Percentiles rank a stretch among this genome's conserved stretches.
phyloP scores from a whole-genome alignment of 148 eudicot genomes.

The Chenopodium quinoa region DNA sequence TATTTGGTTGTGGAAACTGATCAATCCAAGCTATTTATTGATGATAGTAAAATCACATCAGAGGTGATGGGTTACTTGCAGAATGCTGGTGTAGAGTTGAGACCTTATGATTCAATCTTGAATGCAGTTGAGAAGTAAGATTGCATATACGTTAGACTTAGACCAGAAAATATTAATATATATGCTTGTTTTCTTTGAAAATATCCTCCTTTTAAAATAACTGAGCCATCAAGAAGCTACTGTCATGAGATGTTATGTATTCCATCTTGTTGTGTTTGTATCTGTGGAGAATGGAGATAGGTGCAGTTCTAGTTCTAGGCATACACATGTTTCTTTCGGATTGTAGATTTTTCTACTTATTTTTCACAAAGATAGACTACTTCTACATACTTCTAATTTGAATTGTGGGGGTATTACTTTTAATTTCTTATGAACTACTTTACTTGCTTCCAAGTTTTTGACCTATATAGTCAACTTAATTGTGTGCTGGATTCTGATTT shows the following conservation, averaged over 20 bases:
- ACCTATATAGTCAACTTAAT: not conserved
- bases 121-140: constrained; percentile 71
- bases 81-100: constrained; percentile 65
- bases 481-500: not conserved
- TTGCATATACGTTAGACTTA: constrained; percentile 3
- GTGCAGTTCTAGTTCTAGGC: not conserved
- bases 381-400: not conserved
- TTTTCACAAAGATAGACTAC: not conserved
- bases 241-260: constrained; percentile 3
- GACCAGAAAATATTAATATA: not conserved
- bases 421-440: not conserved
- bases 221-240: not conserved
- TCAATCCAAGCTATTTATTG: constrained; percentile 70
- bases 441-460: not conserved
- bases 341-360: not conserved
- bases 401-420: not conserved
- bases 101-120: constrained; percentile 80
- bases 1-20: constrained; percentile 78
- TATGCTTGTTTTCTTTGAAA: not conserved
- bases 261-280: not conserved
- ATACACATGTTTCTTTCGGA: not conserved
- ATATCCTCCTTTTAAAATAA: not conserved
- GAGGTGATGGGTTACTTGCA: constrained; percentile 78
- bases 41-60: constrained; percentile 58
- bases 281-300: not conserved